Evolutionary conservation across 2,329 filamentous ascomycete species (phyloP).

Genomic region (Sordariomycetes sp.): DNA sequence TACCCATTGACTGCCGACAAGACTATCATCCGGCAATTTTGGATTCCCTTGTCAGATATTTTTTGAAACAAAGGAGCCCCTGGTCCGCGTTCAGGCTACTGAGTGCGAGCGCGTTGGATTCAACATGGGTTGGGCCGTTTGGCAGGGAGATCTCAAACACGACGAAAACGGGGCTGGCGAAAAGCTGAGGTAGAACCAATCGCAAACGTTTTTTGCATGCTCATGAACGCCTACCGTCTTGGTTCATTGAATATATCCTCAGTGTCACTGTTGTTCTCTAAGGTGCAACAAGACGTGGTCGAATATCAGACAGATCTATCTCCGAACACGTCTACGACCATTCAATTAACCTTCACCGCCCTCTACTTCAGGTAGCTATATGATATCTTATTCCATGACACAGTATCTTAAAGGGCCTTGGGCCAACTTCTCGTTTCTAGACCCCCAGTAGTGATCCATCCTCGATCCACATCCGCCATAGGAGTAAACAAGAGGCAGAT

Average conservation of each 20-base stretch:
- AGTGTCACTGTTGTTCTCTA: not conserved
- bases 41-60: not conserved
- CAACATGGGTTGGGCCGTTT: not conserved
- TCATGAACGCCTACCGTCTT: not conserved
- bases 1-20: not conserved
- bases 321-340: not conserved
- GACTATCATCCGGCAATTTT: not conserved
- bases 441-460: not conserved
- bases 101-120: not conserved
- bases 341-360: no score
- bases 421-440: no score
- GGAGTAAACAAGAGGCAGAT: constrained; percentile 12
- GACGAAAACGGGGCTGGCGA: no score
- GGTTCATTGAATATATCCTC: not conserved
- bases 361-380: no score
- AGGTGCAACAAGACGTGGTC: not conserved
- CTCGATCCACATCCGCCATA: not conserved
- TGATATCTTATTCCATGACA: no score
- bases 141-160: not conserved
- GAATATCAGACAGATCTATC: not conserved
- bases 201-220: not conserved
- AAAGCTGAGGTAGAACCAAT: not conserved
- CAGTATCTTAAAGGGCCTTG: no score
- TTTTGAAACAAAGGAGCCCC: not conserved
- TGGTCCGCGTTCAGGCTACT: not conserved